Conservation (phyloP, 2,329 filamentous ascomycete genomes). For the Rhytidhysteron rufulum region DNA sequence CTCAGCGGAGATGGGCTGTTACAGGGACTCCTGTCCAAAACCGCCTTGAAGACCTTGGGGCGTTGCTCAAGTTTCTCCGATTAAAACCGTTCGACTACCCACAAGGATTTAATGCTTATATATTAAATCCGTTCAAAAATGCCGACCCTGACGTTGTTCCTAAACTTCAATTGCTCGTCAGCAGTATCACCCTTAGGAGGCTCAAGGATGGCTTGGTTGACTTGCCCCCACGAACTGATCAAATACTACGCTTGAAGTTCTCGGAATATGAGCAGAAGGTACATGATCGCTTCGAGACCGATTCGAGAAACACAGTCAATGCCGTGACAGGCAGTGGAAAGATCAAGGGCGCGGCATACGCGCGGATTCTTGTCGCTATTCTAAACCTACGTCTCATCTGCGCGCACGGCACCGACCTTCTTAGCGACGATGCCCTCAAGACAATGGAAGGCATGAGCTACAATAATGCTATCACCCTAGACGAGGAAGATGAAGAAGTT, state of each 20-base stretch:
- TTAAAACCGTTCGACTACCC: constrained; percentile 81
- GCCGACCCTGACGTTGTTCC: constrained; percentile 80
- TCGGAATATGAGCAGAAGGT: constrained; percentile 68
- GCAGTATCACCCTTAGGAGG: constrained; percentile 88
- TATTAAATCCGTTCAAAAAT: constrained; percentile 80
- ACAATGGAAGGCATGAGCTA: constrained; percentile 76
- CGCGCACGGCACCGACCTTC: constrained; percentile 87
- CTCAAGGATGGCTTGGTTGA: constrained; percentile 82
- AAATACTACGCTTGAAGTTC: constrained; percentile 71
- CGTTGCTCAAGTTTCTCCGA: constrained; percentile 79
- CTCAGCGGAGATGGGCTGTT: constrained; percentile 89
- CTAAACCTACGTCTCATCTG: constrained; percentile 85
- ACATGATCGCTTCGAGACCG: constrained; percentile 80
- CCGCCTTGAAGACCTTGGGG: constrained; percentile 81
- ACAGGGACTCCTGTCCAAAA: constrained; percentile 97
- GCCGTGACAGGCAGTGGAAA: constrained; percentile 66
- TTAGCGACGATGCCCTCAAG: constrained; percentile 78
- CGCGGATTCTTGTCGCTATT: constrained; percentile 89
- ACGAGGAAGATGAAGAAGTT: constrained; percentile 61
- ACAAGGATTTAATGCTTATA: constrained; percentile 70
- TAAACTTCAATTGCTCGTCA: constrained; percentile 82
- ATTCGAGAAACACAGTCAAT: constrained; percentile 75
- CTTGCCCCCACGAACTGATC: constrained; percentile 69
- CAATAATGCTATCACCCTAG: constrained; percentile 83
- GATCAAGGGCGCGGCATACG: constrained; percentile 82